Percentiles rank a stretch among this genome's conserved stretches.
Conservation (phyloP, 306 rosid genomes). For the Malus asiatica region DNA sequence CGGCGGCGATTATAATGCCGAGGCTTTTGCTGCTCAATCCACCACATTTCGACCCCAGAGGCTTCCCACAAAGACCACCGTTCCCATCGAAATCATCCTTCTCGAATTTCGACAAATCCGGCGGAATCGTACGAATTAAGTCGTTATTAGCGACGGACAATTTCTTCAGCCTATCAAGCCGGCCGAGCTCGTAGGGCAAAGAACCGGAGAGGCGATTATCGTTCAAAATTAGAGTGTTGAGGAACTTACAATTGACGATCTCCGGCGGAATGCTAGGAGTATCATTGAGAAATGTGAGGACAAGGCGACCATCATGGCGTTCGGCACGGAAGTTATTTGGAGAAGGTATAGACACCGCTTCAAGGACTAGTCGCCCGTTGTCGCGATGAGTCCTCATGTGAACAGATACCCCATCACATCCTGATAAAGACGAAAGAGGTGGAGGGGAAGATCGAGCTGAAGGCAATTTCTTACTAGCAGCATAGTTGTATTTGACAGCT, state of each 20-base stretch:
- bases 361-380: too few species aligned
- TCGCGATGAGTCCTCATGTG: too few species aligned
- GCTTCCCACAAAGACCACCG: conserved; percentile 37
- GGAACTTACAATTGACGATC: conserved; percentile 44
- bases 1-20: conserved; percentile 41
- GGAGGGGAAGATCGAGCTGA: too few species aligned
- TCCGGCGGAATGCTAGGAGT: conserved; percentile 47
- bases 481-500: too few species aligned
- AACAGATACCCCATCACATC: too few species aligned
- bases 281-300: too few species aligned
- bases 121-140: conserved; percentile 36
- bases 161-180: conserved; percentile 42
- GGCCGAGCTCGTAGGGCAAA: conserved; percentile 44
- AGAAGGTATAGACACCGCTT: too few species aligned
- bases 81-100: conserved; percentile 37
- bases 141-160: conserved; percentile 38
- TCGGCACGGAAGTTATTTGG: too few species aligned
- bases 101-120: conserved; percentile 25
- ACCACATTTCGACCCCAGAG: conserved; percentile 44
- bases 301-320: too few species aligned
- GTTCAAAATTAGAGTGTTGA: conserved; percentile 31
- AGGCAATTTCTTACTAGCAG: too few species aligned
- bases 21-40: conserved; percentile 39
- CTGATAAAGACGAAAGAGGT: too few species aligned
- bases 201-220: conserved; percentile 36